A percentile compares a stretch with the other conserved stretches of the same genome.
phyloP scores from a whole-genome alignment of 257 asterid species.

The Jasminum sambac region DNA sequence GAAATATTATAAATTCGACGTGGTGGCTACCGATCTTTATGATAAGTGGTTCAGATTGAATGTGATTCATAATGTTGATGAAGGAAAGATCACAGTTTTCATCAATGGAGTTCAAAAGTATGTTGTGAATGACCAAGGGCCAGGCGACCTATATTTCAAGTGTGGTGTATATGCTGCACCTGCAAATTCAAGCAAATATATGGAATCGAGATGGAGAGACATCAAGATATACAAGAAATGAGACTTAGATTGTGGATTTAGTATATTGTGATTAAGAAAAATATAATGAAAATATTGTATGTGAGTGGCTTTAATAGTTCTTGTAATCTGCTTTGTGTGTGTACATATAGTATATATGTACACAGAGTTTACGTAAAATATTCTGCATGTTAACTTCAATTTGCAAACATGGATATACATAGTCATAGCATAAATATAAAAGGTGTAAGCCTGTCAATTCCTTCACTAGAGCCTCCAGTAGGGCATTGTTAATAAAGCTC shows the following conservation, averaged over 20 bases:
- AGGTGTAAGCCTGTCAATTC: too few species aligned
- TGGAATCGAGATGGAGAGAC: conserved; percentile 45
- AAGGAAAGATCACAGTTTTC: conserved; percentile 32
- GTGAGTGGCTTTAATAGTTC: too few species aligned
- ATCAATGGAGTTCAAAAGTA: conserved; percentile 30
- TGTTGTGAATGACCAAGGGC: conserved; percentile 29
- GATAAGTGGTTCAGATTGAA: conserved; percentile 37
- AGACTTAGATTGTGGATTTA: not conserved
- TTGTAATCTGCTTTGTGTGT: too few species aligned
- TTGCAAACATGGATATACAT: too few species aligned
- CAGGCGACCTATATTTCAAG: conserved; percentile 36
- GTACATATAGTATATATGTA: too few species aligned
- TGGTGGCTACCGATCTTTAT: conserved; percentile 25
- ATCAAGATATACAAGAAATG: conserved; percentile 36
- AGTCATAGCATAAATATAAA: too few species aligned
- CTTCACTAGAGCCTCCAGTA: too few species aligned
- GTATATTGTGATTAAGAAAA: not conserved
- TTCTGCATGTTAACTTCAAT: too few species aligned
- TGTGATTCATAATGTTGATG: conserved; percentile 37
- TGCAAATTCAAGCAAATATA: conserved; percentile 32
- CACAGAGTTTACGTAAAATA: too few species aligned
- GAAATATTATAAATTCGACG: conserved; percentile 29
- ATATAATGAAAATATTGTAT: not conserved
- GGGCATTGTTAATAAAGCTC: not conserved
- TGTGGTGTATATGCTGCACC: conserved; percentile 44